Base-by-base conservation (phyloP, 306 rosid genomes). In the Prunus mume region DNA sequence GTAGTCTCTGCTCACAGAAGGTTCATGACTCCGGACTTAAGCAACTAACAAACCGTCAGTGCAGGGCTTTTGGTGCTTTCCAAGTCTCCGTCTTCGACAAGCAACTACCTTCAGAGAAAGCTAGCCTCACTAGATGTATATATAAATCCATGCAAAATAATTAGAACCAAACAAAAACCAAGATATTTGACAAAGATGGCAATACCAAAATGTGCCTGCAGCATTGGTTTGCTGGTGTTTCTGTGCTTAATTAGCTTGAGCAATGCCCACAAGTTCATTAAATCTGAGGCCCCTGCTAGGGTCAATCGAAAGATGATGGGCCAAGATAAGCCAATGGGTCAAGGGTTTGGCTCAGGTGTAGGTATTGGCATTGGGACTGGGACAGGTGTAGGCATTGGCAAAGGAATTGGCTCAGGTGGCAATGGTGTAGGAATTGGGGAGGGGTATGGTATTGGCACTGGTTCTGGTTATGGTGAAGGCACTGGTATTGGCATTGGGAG, bases 21-120 rank as follows among this genome's bases (percentile, higher is more conserved):
- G 15, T 71, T 65, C 76, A 80, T 69, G 80, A 61, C 80, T 51
- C 72, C 41, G 4, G 47, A 18, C 57, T 61, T 12, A 11, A 41
- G 3, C 41, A 70, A 55, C 69, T 65, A 3, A 1, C 24, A 19
- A 38, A 9, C 69, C 47, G 2, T 22, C 17, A 12, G 41, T 18
- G 69, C 45, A 65, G 69, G 45, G 15, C 25, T 65, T 19, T 34
- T 34, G 47, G 69, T 65, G 68, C 20, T 63, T 63, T 63, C 38
- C 19, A 19, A 28, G 34, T 62, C 24, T 49, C 49, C 47, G 43
- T 20, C 19, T 69, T 22, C 30, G 12, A 4, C 11, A 60, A 67
- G 9, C 10, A 38, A 38, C 43, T 6, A 57, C 51, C 17, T 13
- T 18, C 57, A 5, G 43, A 71, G 20, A 13, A 0, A 38, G 43